Percentiles rank a stretch among this genome's conserved stretches.
Conservation (phyloP, 208 protist genomes). For the Acanthamoeba healyi region DNA sequence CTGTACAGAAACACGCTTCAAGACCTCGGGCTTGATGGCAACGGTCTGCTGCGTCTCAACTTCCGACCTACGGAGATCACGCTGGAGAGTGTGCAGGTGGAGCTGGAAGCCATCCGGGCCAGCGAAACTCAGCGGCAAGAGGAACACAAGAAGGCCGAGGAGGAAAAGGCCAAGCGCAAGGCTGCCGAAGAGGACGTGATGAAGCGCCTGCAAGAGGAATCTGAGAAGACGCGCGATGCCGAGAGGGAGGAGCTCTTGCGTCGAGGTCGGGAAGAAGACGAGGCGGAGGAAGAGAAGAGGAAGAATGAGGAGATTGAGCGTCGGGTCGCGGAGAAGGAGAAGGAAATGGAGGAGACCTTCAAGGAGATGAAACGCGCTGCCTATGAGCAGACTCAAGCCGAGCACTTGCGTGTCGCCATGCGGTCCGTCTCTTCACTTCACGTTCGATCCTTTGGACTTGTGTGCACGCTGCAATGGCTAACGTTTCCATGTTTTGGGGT, state of each 20-base stretch:
- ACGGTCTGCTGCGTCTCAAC: slow-evolving; percentile 12
- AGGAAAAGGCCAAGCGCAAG: background rate
- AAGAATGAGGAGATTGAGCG: background rate
- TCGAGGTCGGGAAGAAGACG: background rate
- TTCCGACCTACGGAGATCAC: slow-evolving; percentile 18
- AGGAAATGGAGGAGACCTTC: slow-evolving; percentile 43
- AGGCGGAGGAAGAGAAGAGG: background rate
- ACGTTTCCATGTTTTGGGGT: background rate
- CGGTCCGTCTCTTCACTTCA: background rate
- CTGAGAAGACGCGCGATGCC: background rate
- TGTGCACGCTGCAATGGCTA: background rate
- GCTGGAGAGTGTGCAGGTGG: slow-evolving; percentile 27
- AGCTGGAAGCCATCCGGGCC: background rate
- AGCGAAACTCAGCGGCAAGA: background rate
- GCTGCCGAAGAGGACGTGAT: background rate
- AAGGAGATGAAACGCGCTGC: slow-evolving; percentile 43
- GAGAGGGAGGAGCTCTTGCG: slow-evolving; percentile 25
- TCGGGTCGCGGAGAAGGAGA: slow-evolving; percentile 7
- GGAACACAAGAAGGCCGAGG: slow-evolving; percentile 19
- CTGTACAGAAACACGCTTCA: slow-evolving; percentile 22
- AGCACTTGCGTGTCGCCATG: slow-evolving; percentile 29
- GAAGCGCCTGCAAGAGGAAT: background rate
- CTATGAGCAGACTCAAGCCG: background rate
- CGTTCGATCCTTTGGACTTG: too few species aligned
- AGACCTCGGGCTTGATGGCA: background rate